Conservation (phyloP, 1,284 basidiomycete genomes). For the Hortiboletus rubellus region DNA sequence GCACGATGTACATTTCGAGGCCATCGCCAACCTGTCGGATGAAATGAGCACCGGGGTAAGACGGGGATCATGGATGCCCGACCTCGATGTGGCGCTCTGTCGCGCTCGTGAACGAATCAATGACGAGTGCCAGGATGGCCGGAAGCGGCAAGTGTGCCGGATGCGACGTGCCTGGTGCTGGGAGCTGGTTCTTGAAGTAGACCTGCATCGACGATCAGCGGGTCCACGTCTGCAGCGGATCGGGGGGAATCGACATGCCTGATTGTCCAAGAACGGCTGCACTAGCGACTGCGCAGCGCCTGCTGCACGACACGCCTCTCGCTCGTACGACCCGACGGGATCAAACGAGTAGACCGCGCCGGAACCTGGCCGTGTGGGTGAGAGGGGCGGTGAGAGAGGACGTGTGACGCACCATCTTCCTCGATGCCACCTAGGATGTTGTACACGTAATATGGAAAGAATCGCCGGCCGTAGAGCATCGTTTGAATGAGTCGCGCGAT, state of each 20-base stretch:
- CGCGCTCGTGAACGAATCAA: slow-evolving; percentile 91
- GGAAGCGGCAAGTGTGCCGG: slow-evolving; percentile 79
- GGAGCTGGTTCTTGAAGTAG: slow-evolving; percentile 92
- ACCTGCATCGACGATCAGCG: slow-evolving; percentile 55
- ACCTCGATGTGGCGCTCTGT: slow-evolving; percentile 97
- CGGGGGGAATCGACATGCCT: slow-evolving; percentile 57
- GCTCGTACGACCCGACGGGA: slow-evolving; percentile 93
- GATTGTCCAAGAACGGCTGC: slow-evolving; percentile 96
- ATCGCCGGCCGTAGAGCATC: slow-evolving; percentile 91
- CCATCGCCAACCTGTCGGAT: slow-evolving; percentile 83
- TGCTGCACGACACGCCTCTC: slow-evolving; percentile 91
- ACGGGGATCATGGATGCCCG: slow-evolving; percentile 21
- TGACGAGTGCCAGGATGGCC: slow-evolving; percentile 82
- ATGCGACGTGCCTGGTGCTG: slow-evolving; percentile 64
- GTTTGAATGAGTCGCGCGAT: slow-evolving; percentile 95
- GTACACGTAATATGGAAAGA: slow-evolving; percentile 97
- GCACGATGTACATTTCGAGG: slow-evolving; percentile 86
- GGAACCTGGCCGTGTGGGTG: slow-evolving; percentile 54
- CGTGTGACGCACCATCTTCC: slow-evolving; percentile 75
- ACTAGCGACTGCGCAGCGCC: slow-evolving; percentile 89
- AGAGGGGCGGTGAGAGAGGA: slow-evolving; percentile 10
- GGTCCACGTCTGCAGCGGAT: slow-evolving; percentile 50
- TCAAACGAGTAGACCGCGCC: slow-evolving; percentile 98
- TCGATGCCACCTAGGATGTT: slow-evolving; percentile 94
- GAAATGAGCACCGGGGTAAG: slow-evolving; percentile 14